Percentiles rank a stretch among this genome's conserved stretches.
Conservation (phyloP, 2,329 filamentous ascomycete genomes). For the Sporothrix globosa region DNA sequence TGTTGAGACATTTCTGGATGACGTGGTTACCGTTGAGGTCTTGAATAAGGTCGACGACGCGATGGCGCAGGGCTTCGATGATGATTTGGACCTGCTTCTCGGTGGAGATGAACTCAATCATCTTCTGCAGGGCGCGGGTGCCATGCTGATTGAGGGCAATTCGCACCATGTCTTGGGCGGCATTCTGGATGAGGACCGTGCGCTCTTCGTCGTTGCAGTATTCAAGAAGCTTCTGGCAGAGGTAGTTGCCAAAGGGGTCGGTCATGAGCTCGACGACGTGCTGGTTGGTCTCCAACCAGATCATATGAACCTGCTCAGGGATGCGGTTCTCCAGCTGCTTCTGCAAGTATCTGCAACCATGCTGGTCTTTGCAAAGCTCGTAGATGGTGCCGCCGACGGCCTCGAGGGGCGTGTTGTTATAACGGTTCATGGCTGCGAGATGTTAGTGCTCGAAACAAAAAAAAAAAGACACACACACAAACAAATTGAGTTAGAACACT, state of each 20-base stretch:
- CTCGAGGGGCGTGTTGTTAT: constrained; percentile 80
- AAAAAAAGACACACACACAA: constrained; percentile 27
- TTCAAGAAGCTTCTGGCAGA: constrained; percentile 97
- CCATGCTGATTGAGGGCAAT: constrained; percentile 98
- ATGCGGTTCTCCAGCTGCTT: constrained; percentile 94
- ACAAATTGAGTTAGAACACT: not conserved
- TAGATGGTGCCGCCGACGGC: constrained; percentile 83
- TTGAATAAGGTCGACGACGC: constrained; percentile 93
- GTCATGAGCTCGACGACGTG: constrained; percentile 98
- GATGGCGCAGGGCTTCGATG: constrained; percentile 77
- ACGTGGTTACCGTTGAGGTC: constrained; percentile 98
- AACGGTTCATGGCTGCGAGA: constrained; percentile 70
- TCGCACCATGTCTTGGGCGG: constrained; percentile 81
- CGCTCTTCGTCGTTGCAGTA: constrained; percentile 95
- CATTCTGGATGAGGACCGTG: constrained; percentile 88
- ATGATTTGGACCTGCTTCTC: constrained; percentile 84
- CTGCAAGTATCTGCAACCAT: constrained; percentile 94
- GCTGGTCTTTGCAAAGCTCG: constrained; percentile 92
- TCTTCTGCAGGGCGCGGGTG: constrained; percentile 95
- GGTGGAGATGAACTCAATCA: constrained; percentile 96
- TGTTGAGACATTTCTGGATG: constrained; percentile 98
- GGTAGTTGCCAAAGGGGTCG: constrained; percentile 97
- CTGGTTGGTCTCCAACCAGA: constrained; percentile 89
- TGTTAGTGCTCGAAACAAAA: constrained; percentile 37
- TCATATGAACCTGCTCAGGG: constrained; percentile 82